Evolutionary conservation across 495 filamentous ascomycete species (phyloP).

Genomic region (Aspergillus olivimuriae): DNA sequence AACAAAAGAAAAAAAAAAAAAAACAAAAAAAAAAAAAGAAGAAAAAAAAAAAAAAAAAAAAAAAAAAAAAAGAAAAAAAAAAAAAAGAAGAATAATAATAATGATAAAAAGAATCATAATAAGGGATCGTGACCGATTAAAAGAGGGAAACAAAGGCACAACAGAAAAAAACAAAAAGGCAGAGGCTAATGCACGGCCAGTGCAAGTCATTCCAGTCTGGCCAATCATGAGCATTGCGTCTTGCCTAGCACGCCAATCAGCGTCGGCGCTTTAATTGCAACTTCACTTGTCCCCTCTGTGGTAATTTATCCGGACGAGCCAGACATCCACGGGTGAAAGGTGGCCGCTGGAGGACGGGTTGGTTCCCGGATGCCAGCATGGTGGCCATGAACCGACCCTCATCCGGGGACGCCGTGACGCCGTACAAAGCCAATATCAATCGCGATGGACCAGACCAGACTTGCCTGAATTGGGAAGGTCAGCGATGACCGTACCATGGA

Average conservation of each 20-base stretch:
- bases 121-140: constrained; percentile 1
- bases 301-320: too few species aligned
- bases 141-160: neutral
- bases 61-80: constrained; percentile 2
- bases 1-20: neutral
- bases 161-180: neutral
- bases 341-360: neutral
- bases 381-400: neutral
- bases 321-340: too few species aligned
- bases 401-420: too few species aligned
- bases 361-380: neutral
- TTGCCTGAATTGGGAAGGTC: neutral
- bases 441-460: neutral
- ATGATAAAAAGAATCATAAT: constrained; percentile 8
- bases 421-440: neutral
- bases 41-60: neutral
- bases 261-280: too few species aligned
- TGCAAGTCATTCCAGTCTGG: constrained; percentile 1
- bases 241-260: too few species aligned
- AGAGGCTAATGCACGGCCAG: neutral
- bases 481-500: constrained; percentile 1
- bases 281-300: neutral
- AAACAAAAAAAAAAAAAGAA: too few species aligned
- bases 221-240: too few species aligned
- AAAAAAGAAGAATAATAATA: constrained; percentile 3